Base-by-base conservation (phyloP, 2,329 filamentous ascomycete species). In the Diaporthe vaccinii region DNA sequence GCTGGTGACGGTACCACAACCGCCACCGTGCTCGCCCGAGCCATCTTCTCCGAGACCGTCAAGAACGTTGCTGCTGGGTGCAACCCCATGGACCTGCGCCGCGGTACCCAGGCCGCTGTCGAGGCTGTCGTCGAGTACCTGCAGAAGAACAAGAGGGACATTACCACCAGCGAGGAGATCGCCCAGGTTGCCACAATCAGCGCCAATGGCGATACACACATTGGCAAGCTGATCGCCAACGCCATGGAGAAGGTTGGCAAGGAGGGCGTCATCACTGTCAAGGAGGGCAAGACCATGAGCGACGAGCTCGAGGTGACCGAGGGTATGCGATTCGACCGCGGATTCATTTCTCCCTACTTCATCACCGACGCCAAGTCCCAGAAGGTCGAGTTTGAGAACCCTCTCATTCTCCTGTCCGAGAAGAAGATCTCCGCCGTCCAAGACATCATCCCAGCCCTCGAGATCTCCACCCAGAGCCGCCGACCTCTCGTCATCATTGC, bases 191-290 rank as follows among this genome's bases (percentile, higher is more conserved):
- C 97, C 79, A 98, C 97, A 81, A 99, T 99, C 88, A 96, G 93
- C 81, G 97, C 97, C 85, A 99, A 99, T 87, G 97, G 97, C 80
- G 97, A 99, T 84, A 92, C 92, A 76, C 96, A 98, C 88, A 95
- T 99, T 82, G 97, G 97, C 82, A 93, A 95, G 87, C 92, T 99
- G 84, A 97, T 99, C 85, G 96, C 97, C 84, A 98, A 93, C 84
- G 97, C 97, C 81, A 99, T 99, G 97, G 97, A 99, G 91, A 98
- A 98, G 91, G 97, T 99, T 78, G 97, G 97, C 87, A 99, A 99
- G 92, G 97, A 99, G 90, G 97, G 97, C 90, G 97, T 99, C 83
- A 99, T 99, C 86, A 99, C 97, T 75, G 96, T 98, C 84, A 99
- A 99, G 93, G 97, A 99, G 91, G 97, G 97, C 85, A 99, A 98